Conservation (phyloP, 2,329 filamentous ascomycete genomes). For the Aschersonia sp. region DNA sequence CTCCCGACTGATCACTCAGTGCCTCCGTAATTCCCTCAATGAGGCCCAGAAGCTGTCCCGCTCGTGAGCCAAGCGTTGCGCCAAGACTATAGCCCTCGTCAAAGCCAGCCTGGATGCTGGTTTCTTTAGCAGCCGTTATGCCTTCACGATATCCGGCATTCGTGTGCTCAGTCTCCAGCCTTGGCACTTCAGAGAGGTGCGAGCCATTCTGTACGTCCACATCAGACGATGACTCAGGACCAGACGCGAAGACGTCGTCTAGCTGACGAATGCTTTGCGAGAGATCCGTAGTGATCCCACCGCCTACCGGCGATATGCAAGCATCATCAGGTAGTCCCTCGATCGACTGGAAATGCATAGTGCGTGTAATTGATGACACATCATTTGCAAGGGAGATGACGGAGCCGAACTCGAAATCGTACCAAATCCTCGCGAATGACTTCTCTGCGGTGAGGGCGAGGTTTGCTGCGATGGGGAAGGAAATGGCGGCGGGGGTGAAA, state of each 20-base stretch:
- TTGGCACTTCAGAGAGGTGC: slow-evolving; percentile 51
- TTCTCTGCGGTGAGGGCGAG: no score
- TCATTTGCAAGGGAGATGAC: no score
- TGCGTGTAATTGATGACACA: neutral
- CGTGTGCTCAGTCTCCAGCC: slow-evolving; percentile 60
- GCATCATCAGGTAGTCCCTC: slow-evolving; percentile 14
- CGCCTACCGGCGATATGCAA: slow-evolving; percentile 10
- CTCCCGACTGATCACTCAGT: slow-evolving; percentile 14
- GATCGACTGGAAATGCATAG: slow-evolving; percentile 21
- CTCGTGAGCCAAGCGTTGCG: slow-evolving; percentile 59
- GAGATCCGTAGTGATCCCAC: slow-evolving; percentile 1
- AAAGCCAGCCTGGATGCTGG: slow-evolving; percentile 72
- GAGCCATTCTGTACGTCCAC: slow-evolving; percentile 5
- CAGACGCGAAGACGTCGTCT: slow-evolving; percentile 22
- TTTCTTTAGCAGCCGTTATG: slow-evolving; percentile 58
- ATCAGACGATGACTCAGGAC: slow-evolving; percentile 9
- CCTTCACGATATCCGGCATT: slow-evolving; percentile 89
- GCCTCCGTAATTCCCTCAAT: slow-evolving; percentile 55
- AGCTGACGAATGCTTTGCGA: slow-evolving; percentile 10
- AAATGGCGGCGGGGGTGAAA: no score
- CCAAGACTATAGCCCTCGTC: slow-evolving; percentile 83
- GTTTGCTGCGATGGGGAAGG: no score
- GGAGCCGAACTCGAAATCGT: no score
- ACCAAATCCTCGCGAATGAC: no score
- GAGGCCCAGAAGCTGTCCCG: slow-evolving; percentile 62